Conservation (phyloP, 2,329 filamentous ascomycete species). For the Botrytis paeoniae region DNA sequence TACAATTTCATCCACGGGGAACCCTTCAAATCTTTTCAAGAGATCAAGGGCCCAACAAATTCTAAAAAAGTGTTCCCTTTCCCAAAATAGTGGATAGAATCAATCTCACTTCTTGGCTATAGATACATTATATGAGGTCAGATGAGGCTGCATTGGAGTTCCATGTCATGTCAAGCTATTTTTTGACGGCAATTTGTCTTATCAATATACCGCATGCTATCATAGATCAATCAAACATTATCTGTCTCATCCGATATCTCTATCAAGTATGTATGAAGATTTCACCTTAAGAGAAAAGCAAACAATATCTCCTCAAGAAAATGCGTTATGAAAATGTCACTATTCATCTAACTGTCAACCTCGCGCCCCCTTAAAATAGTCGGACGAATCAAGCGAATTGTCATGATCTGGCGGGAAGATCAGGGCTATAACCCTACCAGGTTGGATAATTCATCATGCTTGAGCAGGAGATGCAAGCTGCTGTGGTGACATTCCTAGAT, state of each 20-base stretch:
- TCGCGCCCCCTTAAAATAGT: too few relatives aligned
- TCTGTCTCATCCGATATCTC: background rate
- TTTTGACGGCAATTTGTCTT: background rate
- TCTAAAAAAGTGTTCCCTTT: background rate
- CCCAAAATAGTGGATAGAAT: background rate
- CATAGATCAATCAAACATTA: background rate
- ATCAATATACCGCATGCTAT: background rate
- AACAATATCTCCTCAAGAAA: too few relatives aligned
- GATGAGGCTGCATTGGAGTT: background rate
- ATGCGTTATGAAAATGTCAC: too few relatives aligned
- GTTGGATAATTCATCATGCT: background rate
- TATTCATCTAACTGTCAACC: too few relatives aligned
- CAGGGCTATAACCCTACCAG: background rate
- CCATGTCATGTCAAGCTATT: background rate
- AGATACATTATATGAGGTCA: background rate
- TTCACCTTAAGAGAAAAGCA: rapidly evolving
- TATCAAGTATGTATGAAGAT: background rate
- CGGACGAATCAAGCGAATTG: too few relatives aligned
- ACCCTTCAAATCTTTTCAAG: rapidly evolving
- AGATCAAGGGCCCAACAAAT: background rate
- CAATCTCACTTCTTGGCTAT: background rate
- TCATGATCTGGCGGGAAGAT: background rate
- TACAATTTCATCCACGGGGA: background rate
- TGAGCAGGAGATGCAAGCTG: background rate
- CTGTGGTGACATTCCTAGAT: background rate